These are phyloP conservation scores for Globisporangium cylindrosporum DNA, from an alignment of 352 stramenopile genomes.

Conservation along the genomic window DNA sequence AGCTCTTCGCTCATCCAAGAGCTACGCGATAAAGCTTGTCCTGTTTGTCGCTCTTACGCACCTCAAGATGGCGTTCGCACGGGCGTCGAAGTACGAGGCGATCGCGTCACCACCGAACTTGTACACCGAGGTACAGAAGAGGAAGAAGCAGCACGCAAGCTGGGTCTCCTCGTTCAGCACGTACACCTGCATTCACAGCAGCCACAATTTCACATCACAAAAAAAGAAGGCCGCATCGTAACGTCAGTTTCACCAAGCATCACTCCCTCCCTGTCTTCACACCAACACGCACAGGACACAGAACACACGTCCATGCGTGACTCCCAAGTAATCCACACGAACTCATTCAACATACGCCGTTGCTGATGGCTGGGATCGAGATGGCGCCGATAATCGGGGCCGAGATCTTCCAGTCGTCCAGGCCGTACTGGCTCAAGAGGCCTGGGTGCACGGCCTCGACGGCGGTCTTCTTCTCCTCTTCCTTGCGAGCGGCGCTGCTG, in stretches of 20 bases:
- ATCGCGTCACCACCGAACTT: conserved; percentile 84
- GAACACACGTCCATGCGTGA: neutral
- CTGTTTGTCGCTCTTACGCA: conserved; percentile 20
- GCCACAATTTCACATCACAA: neutral
- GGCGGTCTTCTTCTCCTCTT: conserved; percentile 44
- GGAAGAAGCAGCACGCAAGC: conserved; percentile 80
- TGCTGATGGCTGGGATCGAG: conserved; percentile 73
- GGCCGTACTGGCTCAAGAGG: conserved; percentile 57
- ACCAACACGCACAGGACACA: neutral
- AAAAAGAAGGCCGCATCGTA: neutral
- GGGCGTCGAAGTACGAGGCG: conserved; percentile 83
- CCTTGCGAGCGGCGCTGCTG: conserved; percentile 48
- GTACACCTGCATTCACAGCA: conserved; percentile 48
- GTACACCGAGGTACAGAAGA: conserved; percentile 84
- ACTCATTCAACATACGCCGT: conserved; percentile 49
- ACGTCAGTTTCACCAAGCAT: conserved; percentile 1
- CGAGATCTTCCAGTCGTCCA: conserved; percentile 87
- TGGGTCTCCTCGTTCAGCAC: conserved; percentile 86
- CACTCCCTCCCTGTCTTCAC: neutral
- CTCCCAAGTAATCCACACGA: neutral
- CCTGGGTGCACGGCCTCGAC: conserved; percentile 43
- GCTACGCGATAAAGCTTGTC: neutral
- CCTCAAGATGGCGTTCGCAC: conserved; percentile 68
- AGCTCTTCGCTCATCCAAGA: neutral
- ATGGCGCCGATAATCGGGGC: conserved; percentile 66